A percentile compares a stretch with the other conserved stretches of the same genome.
These are phyloP conservation scores for Strobilomyces confusus DNA, from an alignment of 768 basidiomycete genomes.

Conservation along the genomic window DNA sequence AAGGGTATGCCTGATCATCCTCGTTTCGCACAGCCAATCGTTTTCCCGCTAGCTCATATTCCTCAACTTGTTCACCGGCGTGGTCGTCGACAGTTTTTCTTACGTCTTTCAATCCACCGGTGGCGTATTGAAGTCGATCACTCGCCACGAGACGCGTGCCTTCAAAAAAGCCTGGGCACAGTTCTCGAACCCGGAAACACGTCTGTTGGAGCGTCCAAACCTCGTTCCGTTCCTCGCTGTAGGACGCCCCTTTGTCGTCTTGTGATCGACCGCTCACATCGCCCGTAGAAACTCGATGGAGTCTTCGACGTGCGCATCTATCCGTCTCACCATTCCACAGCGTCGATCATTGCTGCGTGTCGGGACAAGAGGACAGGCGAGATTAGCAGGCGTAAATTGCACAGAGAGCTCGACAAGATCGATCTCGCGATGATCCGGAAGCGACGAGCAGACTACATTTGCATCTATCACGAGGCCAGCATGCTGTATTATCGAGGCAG, in stretches of 20 bases:
- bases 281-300: conserved; percentile 67
- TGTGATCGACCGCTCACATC: background rate
- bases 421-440: conserved; percentile 60
- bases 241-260: conserved; percentile 28
- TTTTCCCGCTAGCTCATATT: conserved; percentile 73
- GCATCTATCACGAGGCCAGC: conserved; percentile 85
- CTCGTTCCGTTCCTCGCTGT: conserved; percentile 83
- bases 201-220: conserved; percentile 63
- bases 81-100: conserved; percentile 93
- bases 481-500: conserved; percentile 65
- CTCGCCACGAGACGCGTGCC: conserved; percentile 85
- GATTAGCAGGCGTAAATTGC: conserved; percentile 62
- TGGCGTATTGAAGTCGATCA: conserved; percentile 69
- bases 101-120: conserved; percentile 90
- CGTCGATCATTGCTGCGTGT: conserved; percentile 53
- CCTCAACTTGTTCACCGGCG: conserved; percentile 94
- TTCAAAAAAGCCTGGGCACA: conserved; percentile 95
- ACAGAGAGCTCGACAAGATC: conserved; percentile 53
- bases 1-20: conserved; percentile 20
- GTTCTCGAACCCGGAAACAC: conserved; percentile 74
- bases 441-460: conserved; percentile 65
- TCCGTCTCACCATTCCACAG: conserved; percentile 60
- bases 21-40: background rate
- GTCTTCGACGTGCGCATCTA: conserved; percentile 89
- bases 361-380: conserved; percentile 41